Evolutionary conservation across 495 filamentous ascomycete genomes (phyloP).

Genomic region (Poronia punctata): DNA sequence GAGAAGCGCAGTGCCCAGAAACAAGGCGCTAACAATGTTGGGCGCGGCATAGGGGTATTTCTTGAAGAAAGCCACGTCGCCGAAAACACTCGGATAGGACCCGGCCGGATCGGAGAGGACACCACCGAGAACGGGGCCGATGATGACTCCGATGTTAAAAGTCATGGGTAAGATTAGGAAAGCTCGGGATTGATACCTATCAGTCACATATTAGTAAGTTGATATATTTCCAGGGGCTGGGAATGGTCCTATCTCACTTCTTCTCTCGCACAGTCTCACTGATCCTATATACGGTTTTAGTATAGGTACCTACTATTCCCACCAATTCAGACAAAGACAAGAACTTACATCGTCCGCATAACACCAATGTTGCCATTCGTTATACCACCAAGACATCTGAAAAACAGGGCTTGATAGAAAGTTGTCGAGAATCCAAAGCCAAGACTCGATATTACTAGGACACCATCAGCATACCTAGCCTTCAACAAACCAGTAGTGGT

Average conservation of each 20-base stretch:
- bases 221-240: neutral
- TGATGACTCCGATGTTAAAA: slow-evolving; percentile 72
- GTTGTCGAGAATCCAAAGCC: slow-evolving; percentile 75
- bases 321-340: neutral
- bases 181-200: slow-evolving; percentile 52
- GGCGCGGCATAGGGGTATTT: slow-evolving; percentile 69
- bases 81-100: slow-evolving; percentile 62
- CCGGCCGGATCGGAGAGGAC: slow-evolving; percentile 66
- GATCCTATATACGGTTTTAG: slow-evolving; percentile 39
- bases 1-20: slow-evolving; percentile 50
- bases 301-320: slow-evolving; percentile 5
- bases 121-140: slow-evolving; percentile 71
- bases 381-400: slow-evolving; percentile 64
- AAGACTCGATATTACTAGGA: slow-evolving; percentile 54
- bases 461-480: no score
- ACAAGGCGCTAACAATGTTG: slow-evolving; percentile 64
- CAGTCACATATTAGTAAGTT: slow-evolving; percentile 15
- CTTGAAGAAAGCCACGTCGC: slow-evolving; percentile 58
- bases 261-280: slow-evolving; percentile 72
- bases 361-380: slow-evolving; percentile 82
- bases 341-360: slow-evolving; percentile 60
- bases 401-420: slow-evolving; percentile 67
- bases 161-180: slow-evolving; percentile 67
- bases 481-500: no score
- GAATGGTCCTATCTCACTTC: slow-evolving; percentile 21